Evolutionary conservation across 495 filamentous ascomycete genomes (phyloP), one percentile per base, ranked within the genome.

Genomic region (Podospora australis): DNA sequence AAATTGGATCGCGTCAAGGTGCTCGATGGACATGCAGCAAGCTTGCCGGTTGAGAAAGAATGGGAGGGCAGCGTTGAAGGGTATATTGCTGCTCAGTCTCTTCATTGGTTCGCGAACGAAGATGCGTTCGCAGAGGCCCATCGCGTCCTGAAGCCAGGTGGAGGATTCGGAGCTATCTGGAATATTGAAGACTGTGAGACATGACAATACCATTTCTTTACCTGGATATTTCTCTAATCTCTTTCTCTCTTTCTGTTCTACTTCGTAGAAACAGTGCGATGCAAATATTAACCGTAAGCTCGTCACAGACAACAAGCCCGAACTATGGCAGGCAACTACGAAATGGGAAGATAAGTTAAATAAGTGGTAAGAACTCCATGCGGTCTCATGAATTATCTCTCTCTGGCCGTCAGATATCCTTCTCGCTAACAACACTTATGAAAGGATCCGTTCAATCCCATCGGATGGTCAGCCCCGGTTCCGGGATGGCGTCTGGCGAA

Each of bases 51-150:
- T 9, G 72, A 70, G 35, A 66, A 73, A 43, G 75, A 67, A 38
- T 79, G 74, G 70, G n/a, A n/a, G n/a, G n/a, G n/a, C n/a, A n/a
- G n/a, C n/a, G 79, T 72, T 19, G 80, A 86, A 69, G 79, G 68
- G 14, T 71, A 82, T 13, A 70, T 86, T 61, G 73, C 69, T 48
- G 79, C 83, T 5, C 46, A 81, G 77, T 72, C 78, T 40, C 81
- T 80, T 58, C 79, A 81, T 62, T 82, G 79, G 76, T 86, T 85
- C 59, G 78, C 81, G 20, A 79, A 68, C 39, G 60, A 69, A 9
- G 69, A 73, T 16, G 60, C 81, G 4, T 63, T 86, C 20, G 65
- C 68, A 29, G 75, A 81, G 36, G 79, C 86, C 6, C 69, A 81
- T 47, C 73, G 79, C 30, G 71, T 80, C 0, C 56, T 86, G 23